These are phyloP conservation scores for Cucumis hystrix DNA, from an alignment of 306 rosid species.

Conservation along the genomic window DNA sequence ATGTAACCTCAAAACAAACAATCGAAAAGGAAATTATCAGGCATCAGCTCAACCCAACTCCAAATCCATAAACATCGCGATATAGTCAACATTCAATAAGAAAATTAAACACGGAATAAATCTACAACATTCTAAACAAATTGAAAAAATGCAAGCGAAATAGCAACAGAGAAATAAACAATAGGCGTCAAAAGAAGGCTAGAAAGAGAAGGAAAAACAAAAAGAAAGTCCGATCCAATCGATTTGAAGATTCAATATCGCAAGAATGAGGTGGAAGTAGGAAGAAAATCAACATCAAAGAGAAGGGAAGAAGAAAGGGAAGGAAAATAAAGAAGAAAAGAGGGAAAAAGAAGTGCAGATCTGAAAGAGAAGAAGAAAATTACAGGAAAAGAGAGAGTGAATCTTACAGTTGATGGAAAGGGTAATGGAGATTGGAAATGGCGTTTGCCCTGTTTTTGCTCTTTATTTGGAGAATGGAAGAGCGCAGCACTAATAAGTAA, in stretches of 20 bases:
- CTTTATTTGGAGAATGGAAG: background rate
- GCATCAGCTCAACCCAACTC: background rate
- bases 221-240: background rate
- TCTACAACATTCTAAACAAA: background rate
- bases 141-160: background rate
- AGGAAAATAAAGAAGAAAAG: background rate
- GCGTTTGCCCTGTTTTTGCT: background rate
- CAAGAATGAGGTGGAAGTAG: background rate
- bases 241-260: background rate
- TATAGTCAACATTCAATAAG: background rate
- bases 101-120: background rate
- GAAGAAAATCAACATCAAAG: background rate
- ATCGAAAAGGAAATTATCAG: background rate
- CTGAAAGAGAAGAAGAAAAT: background rate
- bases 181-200: background rate
- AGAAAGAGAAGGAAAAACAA: background rate
- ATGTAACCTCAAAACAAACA: background rate
- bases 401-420: background rate
- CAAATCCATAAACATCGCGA: background rate
- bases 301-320: background rate
- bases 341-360: background rate
- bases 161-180: background rate
- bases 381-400: background rate
- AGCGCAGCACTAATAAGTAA: background rate
- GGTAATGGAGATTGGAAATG: background rate